A percentile compares a stretch with the other conserved stretches of the same genome.
phyloP scores from a whole-genome alignment of 371 early-diverging fungal species.

The Mitosporidium daphniae region DNA sequence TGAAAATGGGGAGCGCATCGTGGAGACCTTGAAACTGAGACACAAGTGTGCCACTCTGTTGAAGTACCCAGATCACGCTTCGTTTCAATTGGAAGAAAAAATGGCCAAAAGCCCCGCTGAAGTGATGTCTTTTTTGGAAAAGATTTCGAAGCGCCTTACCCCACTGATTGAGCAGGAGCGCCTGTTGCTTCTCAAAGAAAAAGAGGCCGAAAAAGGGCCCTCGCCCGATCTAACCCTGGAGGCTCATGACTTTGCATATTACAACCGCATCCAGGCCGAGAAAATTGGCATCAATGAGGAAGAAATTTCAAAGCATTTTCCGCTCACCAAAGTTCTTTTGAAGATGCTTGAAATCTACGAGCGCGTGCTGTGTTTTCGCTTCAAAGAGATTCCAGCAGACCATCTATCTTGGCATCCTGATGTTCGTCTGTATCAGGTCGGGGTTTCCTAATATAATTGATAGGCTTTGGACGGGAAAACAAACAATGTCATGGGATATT shows the following conservation, averaged over 20 bases:
- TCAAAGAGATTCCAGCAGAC: slow-evolving; percentile 13
- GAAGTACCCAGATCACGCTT: slow-evolving; percentile 30
- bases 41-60: slow-evolving; percentile 13
- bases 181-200: slow-evolving; percentile 15
- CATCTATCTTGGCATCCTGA: slow-evolving; percentile 19
- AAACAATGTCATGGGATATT: slow-evolving; percentile 20
- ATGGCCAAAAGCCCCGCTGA: slow-evolving; percentile 36
- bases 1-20: slow-evolving; percentile 8
- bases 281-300: slow-evolving; percentile 29
- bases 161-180: slow-evolving; percentile 17
- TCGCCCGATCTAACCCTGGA: too few relatives aligned
- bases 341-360: slow-evolving; percentile 29
- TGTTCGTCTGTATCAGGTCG: slow-evolving; percentile 21
- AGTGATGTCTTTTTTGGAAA: slow-evolving; percentile 23
- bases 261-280: too few relatives aligned
- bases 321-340: slow-evolving; percentile 17
- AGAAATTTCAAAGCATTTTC: slow-evolving; percentile 30
- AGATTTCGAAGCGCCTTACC: slow-evolving; percentile 15
- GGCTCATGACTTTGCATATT: too few relatives aligned
- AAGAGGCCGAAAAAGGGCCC: slow-evolving; percentile 16
- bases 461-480: slow-evolving; percentile 17
- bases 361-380: slow-evolving; percentile 17
- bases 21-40: slow-evolving; percentile 14
- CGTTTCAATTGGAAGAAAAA: slow-evolving; percentile 24
- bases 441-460: too few relatives aligned